Evolutionary conservation across 371 early-diverging fungal genomes (phyloP), one percentile per base, ranked within the genome.

Genomic region (Mucor irregularis): DNA sequence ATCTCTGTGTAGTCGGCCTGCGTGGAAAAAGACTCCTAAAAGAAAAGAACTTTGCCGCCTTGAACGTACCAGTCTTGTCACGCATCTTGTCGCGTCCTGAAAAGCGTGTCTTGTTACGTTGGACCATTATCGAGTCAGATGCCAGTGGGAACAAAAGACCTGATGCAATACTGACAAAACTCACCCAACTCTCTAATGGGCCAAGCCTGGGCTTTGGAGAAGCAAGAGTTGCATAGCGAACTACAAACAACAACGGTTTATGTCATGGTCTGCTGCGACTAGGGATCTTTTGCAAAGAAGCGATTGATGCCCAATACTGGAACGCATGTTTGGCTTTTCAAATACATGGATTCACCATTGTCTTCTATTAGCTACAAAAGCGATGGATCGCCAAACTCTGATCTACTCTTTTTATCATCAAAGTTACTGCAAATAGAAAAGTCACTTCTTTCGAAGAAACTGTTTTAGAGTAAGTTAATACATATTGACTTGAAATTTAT

Each of bases 181-280:
- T 61, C 54, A 49, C 45, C 28, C 55, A 61, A 43, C 45, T 57
- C 42, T 54, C 52, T n/a, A 54, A 53, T 61, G 61, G 61, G 25
- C 51, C 53, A 61, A 65, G 54, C 42, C 53, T 65, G 44, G 51
- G 61, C 49, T 61, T 66, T 58, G 53, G 52, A 33, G 58, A 66
- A 58, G 62, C 48, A 46, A 61, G 61, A 55, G 52, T 58, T 30
- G 58, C 61, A 45, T 58, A 58, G 40, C 53, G 61, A 52, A 55
- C 54, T 43, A 58, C 53, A 42, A 55, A 66, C 42, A 61, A 61
- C 42, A 38, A 60, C 47, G 45, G 43, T 49, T 55, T 66, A 49
- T 57, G 58, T 29, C 57, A 52, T 53, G 66, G 61, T 43, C 21
- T 53, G 19, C 38, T 54, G 46, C 61, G 54, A 40, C 54, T 66